phyloP scores from a whole-genome alignment of 257 asterid species.

The Verbena officinalis region DNA sequence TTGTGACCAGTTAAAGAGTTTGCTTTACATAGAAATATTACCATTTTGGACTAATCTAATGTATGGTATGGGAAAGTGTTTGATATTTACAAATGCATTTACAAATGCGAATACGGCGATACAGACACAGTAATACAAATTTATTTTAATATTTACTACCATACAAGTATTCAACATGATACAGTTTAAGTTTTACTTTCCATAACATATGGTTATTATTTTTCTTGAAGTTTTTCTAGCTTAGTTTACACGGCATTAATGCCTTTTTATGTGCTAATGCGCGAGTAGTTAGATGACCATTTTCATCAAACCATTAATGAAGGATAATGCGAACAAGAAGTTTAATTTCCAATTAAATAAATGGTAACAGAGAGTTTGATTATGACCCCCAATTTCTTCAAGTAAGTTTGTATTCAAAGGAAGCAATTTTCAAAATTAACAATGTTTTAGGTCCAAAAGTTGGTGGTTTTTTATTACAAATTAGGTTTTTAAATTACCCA shows the following conservation, averaged over 20 bases:
- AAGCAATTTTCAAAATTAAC: background rate
- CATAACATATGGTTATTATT: background rate
- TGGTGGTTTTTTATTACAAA: background rate
- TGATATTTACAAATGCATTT: too few relatives aligned
- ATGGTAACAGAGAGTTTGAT: background rate
- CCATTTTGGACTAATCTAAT: background rate
- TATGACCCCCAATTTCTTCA: background rate
- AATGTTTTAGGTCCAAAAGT: background rate
- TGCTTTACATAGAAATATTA: background rate
- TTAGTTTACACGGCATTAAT: slow-evolving; percentile 21
- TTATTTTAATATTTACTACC: too few relatives aligned
- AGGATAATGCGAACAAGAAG: background rate
- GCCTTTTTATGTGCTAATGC: slow-evolving; percentile 22
- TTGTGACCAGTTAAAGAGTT: too few relatives aligned
- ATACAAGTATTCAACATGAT: too few relatives aligned
- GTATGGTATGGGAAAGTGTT: background rate
- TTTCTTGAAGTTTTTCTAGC: slow-evolving; percentile 14
- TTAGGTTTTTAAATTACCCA: too few relatives aligned
- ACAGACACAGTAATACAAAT: too few relatives aligned
- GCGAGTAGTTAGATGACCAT: slow-evolving; percentile 18
- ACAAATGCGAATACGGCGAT: too few relatives aligned
- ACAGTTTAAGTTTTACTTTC: slow-evolving; percentile 11
- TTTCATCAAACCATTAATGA: slow-evolving; percentile 16
- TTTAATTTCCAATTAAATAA: slow-evolving; percentile 18
- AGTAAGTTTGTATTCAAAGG: background rate